These are phyloP conservation scores for Xylaria acuta DNA, from an alignment of 495 filamentous ascomycete species.

Conservation along the genomic window DNA sequence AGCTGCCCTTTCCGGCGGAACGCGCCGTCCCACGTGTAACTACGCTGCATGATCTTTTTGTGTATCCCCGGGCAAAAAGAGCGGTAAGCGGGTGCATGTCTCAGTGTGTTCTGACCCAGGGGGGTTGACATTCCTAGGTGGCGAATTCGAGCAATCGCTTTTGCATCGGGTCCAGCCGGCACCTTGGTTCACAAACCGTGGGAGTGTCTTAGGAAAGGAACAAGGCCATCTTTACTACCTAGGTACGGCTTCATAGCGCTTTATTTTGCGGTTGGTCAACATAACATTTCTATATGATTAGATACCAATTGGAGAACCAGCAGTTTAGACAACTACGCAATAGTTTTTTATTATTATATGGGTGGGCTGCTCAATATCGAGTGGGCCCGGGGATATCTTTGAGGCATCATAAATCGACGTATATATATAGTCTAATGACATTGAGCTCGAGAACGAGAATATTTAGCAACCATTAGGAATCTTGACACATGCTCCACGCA, in stretches of 20 bases:
- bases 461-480: constrained; percentile 5
- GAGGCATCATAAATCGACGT: constrained; percentile 20
- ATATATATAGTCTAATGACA: constrained; percentile 19
- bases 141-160: not conserved
- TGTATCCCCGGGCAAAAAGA: constrained; percentile 7
- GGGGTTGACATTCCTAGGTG: not conserved
- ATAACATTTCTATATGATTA: not conserved
- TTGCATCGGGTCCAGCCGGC: not conserved
- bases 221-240: not conserved
- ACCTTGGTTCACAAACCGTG: not conserved
- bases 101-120: not conserved
- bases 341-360: constrained; percentile 17
- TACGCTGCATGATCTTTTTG: not conserved
- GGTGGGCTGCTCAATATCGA: constrained; percentile 10
- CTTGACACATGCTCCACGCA: constrained; percentile 11
- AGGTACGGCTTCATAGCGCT: not conserved
- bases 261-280: not conserved
- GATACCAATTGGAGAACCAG: no score
- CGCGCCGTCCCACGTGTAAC: constrained; percentile 20
- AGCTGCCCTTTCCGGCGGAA: constrained; percentile 1
- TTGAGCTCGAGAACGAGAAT: constrained; percentile 1
- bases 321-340: not conserved
- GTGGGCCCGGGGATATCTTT: not conserved
- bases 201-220: not conserved
- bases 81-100: constrained; percentile 6